Evolutionary conservation across 306 rosid genomes (phyloP).

Genomic region (Quercus gilva): DNA sequence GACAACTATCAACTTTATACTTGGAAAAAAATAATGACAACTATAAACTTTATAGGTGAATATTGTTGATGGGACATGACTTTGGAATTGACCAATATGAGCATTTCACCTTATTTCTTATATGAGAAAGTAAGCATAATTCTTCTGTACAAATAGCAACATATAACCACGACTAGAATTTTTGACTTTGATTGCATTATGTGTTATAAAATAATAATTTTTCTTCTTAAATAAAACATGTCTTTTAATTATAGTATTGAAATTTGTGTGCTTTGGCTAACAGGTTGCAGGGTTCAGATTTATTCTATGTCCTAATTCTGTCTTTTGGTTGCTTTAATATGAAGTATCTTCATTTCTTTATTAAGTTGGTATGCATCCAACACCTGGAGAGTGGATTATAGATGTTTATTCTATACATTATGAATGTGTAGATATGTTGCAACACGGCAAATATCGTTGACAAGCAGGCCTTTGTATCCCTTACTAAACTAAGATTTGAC

Average conservation of each 20-base stretch:
- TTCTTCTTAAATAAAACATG: neutral
- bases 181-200: neutral
- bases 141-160: neutral
- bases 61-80: neutral
- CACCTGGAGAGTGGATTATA: constrained; percentile 7
- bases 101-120: neutral
- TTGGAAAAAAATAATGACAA: neutral
- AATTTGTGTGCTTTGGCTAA: neutral
- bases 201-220: neutral
- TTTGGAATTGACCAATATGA: neutral
- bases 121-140: neutral
- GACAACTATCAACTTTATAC: neutral
- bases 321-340: neutral
- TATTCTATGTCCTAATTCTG: neutral
- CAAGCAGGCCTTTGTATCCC: neutral
- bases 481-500: neutral
- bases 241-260: neutral
- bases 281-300: neutral
- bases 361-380: neutral
- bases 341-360: neutral
- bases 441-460: neutral
- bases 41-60: neutral
- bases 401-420: neutral
- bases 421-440: constrained; percentile 14
- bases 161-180: neutral